Base-by-base conservation (phyloP, 345 rosid genomes). In the Mallotus nudiflorus region DNA sequence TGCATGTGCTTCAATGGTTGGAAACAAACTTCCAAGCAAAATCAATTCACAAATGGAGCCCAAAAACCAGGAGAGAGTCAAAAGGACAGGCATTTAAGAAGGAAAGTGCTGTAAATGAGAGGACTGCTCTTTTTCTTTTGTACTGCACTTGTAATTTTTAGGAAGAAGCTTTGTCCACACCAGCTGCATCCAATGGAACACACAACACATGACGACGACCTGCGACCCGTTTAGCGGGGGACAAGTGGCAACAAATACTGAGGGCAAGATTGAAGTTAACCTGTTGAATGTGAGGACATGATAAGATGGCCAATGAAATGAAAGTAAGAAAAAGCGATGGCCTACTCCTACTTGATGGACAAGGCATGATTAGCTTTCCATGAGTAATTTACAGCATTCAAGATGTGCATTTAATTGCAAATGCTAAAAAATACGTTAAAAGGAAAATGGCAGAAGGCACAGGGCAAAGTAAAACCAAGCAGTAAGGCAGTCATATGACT, bases 21-120 rank as follows among this genome's bases (percentile, higher is more conserved):
- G 0, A 33, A 56, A 57, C 37, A 27, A 46, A 45, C 29, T 46
- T 69, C 59, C 66, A 71, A 54, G 42, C 13, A 29, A 59, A 59
- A 66, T 66, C 39, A n/a, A n/a, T 37, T 39, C 31, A 45, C 20
- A 66, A 58, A 64, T 62, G 78, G 78, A 70, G 62, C 73, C 73
- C 74, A 45, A 28, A 62, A 42, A 44, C 51, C 20, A 62, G 44
- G 55, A 44, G 55, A 3, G 24, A 66, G 31, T 56, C 69, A 52
- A 55, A 27, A 42, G 48, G 76, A 71, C 62, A 65, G 33, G 72
- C 37, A 52, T 29, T 27, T 0, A 66, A 53, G 25, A 65, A 35
- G 62, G 25, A 50, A 42, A 59, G 45, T 33, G 22, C 24, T 9
- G 27, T 33, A 59, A 2, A 52, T 3, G 56, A 24, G 44, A 15